Evolutionary conservation across 495 filamentous ascomycete genomes (phyloP), one percentile per base, ranked within the genome.

Genomic region (Poronia punctata): DNA sequence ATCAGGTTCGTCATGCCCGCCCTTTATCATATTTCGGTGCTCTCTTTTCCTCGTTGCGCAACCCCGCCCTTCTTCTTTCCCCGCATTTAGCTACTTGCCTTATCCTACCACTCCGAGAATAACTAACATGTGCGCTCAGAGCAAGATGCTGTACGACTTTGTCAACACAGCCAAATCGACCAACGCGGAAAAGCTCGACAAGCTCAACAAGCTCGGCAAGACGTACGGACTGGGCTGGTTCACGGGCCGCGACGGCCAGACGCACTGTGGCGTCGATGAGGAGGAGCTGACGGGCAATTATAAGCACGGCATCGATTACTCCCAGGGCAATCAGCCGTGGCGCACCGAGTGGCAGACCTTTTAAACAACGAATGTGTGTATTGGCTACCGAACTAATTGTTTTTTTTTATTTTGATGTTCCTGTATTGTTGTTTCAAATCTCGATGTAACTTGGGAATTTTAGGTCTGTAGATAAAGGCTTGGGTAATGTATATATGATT

Each of bases 151-250:
- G 40, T 78, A 77, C 27, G 70, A 77, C 43, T 87, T 87, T 49
- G 76, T 80, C 1, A 76, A 74, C 18, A 84, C 80, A 20, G 73
- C 78, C 36, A 74, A 74, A 59, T 59, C 79, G 45, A 67, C 64
- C 26, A 76, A 74, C 21, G 57, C 61, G 4, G 52, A 75, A 52
- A 80, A 84, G 70, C 70, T 68, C 34, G 39, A 56, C 21, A 60
- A 67, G 45, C 62, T 86, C 19, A 71, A 70, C 38, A 49, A 43
- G 5, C 44, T 74, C 12, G 66, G 65, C 10, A 83, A 83, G 66
- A 77, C 63, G 29, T 87, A 85, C 53, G 83, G 79, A 0, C 60
- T 86, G 12, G 83, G 83, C 2, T 86, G 83, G 82, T 86, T 84
- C 49, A 59, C 60, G 11, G 83, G 83, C 0, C 46, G 80, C 3